Base-by-base conservation (phyloP, 129 eudicot species). In the Flaveria robusta region DNA sequence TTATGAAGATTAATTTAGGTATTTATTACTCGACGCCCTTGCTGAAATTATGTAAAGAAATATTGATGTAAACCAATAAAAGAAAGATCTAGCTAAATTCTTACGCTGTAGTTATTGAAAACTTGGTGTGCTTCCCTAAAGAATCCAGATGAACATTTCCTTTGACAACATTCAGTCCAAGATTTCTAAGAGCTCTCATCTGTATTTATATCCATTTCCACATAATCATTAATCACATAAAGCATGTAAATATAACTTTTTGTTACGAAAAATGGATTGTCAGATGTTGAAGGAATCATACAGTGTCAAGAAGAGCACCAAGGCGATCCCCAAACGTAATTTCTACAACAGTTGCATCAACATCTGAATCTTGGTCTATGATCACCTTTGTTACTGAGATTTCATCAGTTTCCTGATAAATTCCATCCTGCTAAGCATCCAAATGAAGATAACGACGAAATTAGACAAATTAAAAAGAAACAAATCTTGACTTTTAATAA, bases 251-350 rank as follows among this genome's bases (percentile, higher is more conserved):
- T 24, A 66, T 23, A 49, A 10, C 7, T 45, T 70, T 59, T 2
- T 11, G 26, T 60, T 10, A 7, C 39, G 0, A 42, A 63, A 23
- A 26, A 68, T 22, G 27, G 42, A 68, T 55, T 47, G 39, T 42
- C 15, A 31, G 24, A 11, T 5, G 16, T 42, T 37, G 75, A 72
- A 72, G 24, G 70, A 5, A 47, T 3, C 85, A 72, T 85, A 92
- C 98, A 19, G 98, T 94, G 83, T 94, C 98, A 46, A 94, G 89
- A 46, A 94, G 96, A 68, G 99, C 91, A 49, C 99, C 99, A 67
- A 94, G 96, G 79, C 99, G 96, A 82, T 94, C 86, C 45, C 96
- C 99, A 24, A 91, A 94, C 31, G 97, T 94, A 67, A 94, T 77
- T 71, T 89, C 86, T 19, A 91, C 92, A 3, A 89, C 86, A 50